Evolutionary conservation across 805 yeast genomes (phyloP), one percentile per base, ranked within the genome.

Genomic region (Dipodascus albidus): DNA sequence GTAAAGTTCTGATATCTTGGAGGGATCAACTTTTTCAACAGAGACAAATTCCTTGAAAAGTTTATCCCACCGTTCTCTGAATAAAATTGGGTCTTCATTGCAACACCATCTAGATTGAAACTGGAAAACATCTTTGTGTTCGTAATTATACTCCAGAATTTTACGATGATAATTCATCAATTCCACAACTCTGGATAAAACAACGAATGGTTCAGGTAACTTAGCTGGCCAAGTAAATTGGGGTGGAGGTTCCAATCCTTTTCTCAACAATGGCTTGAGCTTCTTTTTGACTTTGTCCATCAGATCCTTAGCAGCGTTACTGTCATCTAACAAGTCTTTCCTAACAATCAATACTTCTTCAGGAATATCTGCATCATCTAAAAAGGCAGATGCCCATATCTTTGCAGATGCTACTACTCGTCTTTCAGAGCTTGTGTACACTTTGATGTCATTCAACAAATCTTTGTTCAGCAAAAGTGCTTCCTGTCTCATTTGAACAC

Each of bases 171-270:
- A 89, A 67, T 83, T 88, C 98, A 93, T 91, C 63, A 93, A 74
- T 62, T 89, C 96, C 47, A 93, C 96, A 23, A 93, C 99, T 58
- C 96, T 75, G 64, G 88, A 87, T 61, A 95, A 87, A 15, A 93
- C 99, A 50, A 83, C 80, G 64, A 88, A 91, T 1, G 99, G 99
- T 65, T 93, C 95, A 0, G 99, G 98, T 87, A 93, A 89, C 65
- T 88, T 88, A 19, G 93, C 87, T 0, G 99, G 99, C 99, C 99
- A 93, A 0, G 99, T 87, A 68, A 93, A 93, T 64, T 93, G 96
- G 0, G 95, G 86, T 17, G 99, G 98, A 0, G 98, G 96, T 61
- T 88, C 96, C 53, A 88, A 87, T 1, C 99, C 99, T 68, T 90
- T 93, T 69, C 99, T 80, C 52, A 93, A 73, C 63, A 93, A 74